phyloP scores from a whole-genome alignment of 1,284 basidiomycete species.

The Apiotrichum montevideense region DNA sequence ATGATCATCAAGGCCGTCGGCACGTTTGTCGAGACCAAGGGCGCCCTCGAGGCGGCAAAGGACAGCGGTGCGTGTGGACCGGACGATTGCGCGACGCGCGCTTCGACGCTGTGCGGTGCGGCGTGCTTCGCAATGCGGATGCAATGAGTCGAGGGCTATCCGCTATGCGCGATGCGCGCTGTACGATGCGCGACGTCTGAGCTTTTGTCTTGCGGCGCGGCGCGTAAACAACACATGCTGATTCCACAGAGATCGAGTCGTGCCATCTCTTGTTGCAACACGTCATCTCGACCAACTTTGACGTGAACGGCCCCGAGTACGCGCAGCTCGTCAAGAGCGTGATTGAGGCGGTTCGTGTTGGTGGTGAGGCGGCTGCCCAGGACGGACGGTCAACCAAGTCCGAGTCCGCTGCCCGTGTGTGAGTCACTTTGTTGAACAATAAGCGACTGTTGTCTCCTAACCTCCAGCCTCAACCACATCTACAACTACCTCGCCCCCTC shows the following conservation, averaged over 20 bases:
- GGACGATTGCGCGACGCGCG: background rate
- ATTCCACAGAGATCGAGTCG: slow-evolving; percentile 36
- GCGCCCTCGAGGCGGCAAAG: slow-evolving; percentile 39
- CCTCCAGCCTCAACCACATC: slow-evolving; percentile 67
- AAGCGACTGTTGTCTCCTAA: background rate
- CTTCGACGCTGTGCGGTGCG: too few relatives aligned
- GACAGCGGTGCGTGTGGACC: slow-evolving; percentile 32
- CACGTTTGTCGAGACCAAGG: slow-evolving; percentile 35
- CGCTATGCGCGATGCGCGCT: too few relatives aligned
- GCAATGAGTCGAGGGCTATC: too few relatives aligned
- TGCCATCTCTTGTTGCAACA: slow-evolving; percentile 40
- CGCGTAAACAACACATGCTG: background rate
- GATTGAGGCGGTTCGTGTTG: slow-evolving; percentile 35
- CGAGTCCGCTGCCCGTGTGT: slow-evolving; percentile 44
- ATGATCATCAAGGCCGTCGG: slow-evolving; percentile 35
- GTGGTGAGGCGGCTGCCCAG: slow-evolving; percentile 31
- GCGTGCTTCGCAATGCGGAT: too few relatives aligned
- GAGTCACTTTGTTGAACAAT: slow-evolving; percentile 12
- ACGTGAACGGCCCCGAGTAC: slow-evolving; percentile 27
- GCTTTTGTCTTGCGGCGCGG: too few relatives aligned
- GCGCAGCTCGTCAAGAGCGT: slow-evolving; percentile 28
- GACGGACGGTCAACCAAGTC: slow-evolving; percentile 27
- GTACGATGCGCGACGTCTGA: too few relatives aligned
- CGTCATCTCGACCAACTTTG: slow-evolving; percentile 32
- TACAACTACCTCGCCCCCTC: slow-evolving; percentile 73